phyloP scores from a whole-genome alignment of 106 monocot species.

The Dendrobium nobile region DNA sequence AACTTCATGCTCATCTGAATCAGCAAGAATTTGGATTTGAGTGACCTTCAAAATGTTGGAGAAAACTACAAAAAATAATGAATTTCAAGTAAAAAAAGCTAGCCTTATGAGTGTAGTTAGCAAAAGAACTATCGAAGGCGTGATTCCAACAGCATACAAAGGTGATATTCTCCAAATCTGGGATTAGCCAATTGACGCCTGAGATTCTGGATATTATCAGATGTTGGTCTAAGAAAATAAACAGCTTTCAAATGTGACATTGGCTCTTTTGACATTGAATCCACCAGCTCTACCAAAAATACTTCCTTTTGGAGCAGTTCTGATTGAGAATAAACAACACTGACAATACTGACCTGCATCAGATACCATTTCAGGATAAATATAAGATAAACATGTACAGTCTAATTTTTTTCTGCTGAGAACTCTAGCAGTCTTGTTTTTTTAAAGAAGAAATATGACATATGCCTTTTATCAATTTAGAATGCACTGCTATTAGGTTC shows the following conservation, averaged over 20 bases:
- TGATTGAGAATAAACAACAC: constrained; percentile 93
- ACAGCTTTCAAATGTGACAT: constrained; percentile 98
- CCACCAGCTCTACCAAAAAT: constrained; percentile 84
- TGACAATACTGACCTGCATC: constrained; percentile 88
- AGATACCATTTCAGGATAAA: neutral
- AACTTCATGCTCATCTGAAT: constrained; percentile 98
- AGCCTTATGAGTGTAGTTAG: neutral
- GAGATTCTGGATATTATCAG: constrained; percentile 87
- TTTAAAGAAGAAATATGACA: neutral
- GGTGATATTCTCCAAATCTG: constrained; percentile 93
- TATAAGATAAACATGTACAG: neutral
- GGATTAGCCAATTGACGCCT: constrained; percentile 76
- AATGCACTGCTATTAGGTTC: neutral
- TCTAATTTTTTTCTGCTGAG: neutral
- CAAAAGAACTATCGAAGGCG: neutral
- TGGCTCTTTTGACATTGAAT: constrained; percentile 75
- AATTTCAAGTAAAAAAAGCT: constrained; percentile 1
- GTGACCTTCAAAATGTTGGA: constrained; percentile 89
- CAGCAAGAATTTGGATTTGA: constrained; percentile 96
- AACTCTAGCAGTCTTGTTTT: neutral
- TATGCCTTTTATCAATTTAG: neutral
- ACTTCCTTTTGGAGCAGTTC: constrained; percentile 94
- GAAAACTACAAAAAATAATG: constrained; percentile 58
- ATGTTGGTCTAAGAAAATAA: constrained; percentile 89
- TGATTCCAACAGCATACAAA: constrained; percentile 50